Evolutionary conservation across 495 filamentous ascomycete genomes (phyloP), one percentile per base, ranked within the genome.

Genomic region (Talaromyces ruber): DNA sequence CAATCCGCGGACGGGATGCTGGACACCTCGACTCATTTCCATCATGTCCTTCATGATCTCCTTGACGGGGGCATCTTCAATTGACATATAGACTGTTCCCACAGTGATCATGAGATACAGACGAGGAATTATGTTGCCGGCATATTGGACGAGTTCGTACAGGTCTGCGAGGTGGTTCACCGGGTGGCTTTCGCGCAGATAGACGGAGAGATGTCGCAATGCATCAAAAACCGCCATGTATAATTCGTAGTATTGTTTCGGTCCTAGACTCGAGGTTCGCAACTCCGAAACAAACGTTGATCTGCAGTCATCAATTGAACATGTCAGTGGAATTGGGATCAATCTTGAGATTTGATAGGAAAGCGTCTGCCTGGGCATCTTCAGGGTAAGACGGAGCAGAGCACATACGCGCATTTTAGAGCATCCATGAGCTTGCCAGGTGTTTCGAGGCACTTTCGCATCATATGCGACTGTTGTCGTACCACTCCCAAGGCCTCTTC

Each of bases 21-120:
- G 94, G 29, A 98, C 91, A 54, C 94, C 94, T 64, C 94, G 84
- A 74, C 91, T 97, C 94, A 98, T 98, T 76, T 98, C 94, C 94
- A 98, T 98, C 94, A 98, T 98, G 71, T 98, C 94, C 74, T 98
- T 98, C 94, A 98, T 98, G 61, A 98, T 92, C 77, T 98, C 94
- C 76, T 98, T 98, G 64, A 98, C 93, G 4, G 94, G 94, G 52
- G 94, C 95, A 84, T 97, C 94, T 71, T 94, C 90, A 66, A 98
- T 93, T 9, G 90, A 87, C 94, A 98, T 98, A 77, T 98, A 98
- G 32, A 97, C 94, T 4, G 94, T 98, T 34, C 94, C 94, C 24
- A 98, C 94, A 0, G 94, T 98, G 67, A 98, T 91, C 94, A 98
- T 98, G 57, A 98, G 86, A 71, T 98, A 98, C 54, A 98, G 80